Evolutionary conservation across 2,329 filamentous ascomycete species (phyloP).

Genomic region (Clarireedia paspali): DNA sequence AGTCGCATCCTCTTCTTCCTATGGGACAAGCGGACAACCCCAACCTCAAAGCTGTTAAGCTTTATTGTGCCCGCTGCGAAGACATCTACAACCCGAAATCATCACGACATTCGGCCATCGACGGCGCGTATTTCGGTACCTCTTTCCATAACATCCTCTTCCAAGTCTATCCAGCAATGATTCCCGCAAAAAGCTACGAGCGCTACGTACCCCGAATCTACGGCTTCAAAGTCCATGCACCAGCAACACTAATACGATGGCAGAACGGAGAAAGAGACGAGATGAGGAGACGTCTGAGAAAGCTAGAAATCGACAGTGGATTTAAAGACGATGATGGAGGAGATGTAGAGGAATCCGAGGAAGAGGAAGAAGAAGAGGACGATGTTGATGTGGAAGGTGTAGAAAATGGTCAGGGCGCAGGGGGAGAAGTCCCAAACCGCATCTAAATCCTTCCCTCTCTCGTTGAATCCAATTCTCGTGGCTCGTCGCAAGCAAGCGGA

Average conservation of each 20-base stretch:
- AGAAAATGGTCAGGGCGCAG: conserved; percentile 1
- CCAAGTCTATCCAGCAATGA: conserved; percentile 89
- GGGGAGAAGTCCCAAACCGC: not conserved
- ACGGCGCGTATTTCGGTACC: conserved; percentile 96
- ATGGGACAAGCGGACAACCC: conserved; percentile 90
- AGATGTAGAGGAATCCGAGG: conserved; percentile 46
- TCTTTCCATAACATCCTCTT: conserved; percentile 99
- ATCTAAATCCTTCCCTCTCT: not conserved
- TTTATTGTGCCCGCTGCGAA: conserved; percentile 96
- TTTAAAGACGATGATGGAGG: conserved; percentile 64
- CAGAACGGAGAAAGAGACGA: conserved; percentile 75
- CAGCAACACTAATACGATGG: conserved; percentile 84
- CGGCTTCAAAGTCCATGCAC: conserved; percentile 90
- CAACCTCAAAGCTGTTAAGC: conserved; percentile 83
- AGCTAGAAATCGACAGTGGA: conserved; percentile 67
- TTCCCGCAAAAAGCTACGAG: conserved; percentile 76
- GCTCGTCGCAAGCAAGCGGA: not conserved
- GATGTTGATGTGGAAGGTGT: conserved; percentile 12
- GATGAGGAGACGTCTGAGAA: conserved; percentile 68
- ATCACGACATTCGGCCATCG: conserved; percentile 86
- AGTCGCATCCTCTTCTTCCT: conserved; percentile 84
- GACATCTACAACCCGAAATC: conserved; percentile 99
- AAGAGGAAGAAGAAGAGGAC: conserved; percentile 39
- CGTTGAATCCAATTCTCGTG: not conserved
- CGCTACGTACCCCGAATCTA: conserved; percentile 88